Conservation (phyloP, 164 flowering plant species). For the Umbellularia californica region DNA sequence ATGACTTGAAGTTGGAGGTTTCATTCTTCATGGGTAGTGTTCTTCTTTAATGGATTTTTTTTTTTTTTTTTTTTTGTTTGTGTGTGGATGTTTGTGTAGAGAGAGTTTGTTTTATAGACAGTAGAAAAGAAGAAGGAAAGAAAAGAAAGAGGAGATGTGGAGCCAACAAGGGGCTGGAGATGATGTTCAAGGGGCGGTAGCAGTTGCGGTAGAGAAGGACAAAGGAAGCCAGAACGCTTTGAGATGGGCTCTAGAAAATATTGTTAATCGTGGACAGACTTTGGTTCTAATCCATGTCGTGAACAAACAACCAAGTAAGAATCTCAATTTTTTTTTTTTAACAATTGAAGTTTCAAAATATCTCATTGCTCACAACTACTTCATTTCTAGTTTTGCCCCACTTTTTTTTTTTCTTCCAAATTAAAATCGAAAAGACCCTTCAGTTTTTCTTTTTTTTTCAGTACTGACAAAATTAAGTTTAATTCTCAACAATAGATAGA, state of each 20-base stretch:
- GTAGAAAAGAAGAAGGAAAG: constrained; percentile 3
- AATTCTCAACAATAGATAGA: too few relatives aligned
- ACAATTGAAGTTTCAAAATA: background rate
- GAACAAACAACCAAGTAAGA: constrained; percentile 4
- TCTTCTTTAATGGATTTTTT: too few relatives aligned
- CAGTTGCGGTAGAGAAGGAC: constrained; percentile 76
- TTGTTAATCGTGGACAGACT: constrained; percentile 43
- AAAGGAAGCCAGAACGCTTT: constrained; percentile 71
- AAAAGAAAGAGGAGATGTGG: constrained; percentile 17
- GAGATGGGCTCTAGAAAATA: constrained; percentile 67
- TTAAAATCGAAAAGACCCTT: too few relatives aligned
- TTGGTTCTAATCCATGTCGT: constrained; percentile 61
- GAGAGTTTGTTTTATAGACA: background rate
- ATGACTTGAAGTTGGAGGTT: too few relatives aligned
- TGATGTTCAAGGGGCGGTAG: constrained; percentile 33
- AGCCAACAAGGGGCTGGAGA: constrained; percentile 1
- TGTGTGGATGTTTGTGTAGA: background rate
- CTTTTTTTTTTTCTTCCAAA: background rate
- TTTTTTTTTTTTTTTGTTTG: too few relatives aligned
- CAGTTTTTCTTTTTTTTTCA: too few relatives aligned
- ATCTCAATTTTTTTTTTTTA: constrained; percentile 5
- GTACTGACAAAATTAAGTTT: too few relatives aligned
- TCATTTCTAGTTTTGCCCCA: background rate
- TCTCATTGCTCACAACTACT: background rate
- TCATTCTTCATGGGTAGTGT: too few relatives aligned